phyloP scores from a whole-genome alignment of 176 grass and related monocot genomes.

The Aechmea fasciata region DNA sequence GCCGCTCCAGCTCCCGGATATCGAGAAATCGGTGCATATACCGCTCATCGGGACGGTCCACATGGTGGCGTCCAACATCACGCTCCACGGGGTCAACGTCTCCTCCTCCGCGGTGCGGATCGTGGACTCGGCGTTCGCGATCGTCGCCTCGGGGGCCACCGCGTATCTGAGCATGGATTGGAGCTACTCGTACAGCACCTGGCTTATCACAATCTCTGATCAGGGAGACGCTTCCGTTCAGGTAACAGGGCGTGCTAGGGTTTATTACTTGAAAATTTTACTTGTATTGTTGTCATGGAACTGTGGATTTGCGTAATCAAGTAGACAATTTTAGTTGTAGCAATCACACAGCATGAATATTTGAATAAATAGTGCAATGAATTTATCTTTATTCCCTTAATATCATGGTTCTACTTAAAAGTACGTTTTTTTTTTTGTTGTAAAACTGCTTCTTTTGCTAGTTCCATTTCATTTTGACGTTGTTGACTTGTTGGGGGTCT shows the following conservation, averaged over 20 bases:
- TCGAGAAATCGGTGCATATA: conserved; percentile 48
- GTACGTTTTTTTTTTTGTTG: too few species aligned
- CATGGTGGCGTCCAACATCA: conserved; percentile 50
- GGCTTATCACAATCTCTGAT: conserved; percentile 39
- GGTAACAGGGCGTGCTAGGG: conserved; percentile 20
- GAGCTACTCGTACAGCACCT: conserved; percentile 63
- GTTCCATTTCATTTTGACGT: too few species aligned
- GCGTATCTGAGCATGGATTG: conserved; percentile 69
- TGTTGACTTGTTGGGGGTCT: neutral
- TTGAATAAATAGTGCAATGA: too few species aligned
- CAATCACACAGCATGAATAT: too few species aligned
- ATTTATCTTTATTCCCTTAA: too few species aligned
- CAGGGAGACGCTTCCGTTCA: conserved; percentile 53
- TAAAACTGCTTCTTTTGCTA: too few species aligned
- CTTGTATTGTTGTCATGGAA: too few species aligned
- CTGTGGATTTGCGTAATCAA: too few species aligned
- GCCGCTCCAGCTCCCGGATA: conserved; percentile 54
- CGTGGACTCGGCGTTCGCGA: conserved; percentile 37
- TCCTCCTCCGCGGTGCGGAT: conserved; percentile 41
- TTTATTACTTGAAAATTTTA: too few species aligned
- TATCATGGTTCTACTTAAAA: too few species aligned
- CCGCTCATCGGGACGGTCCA: conserved; percentile 49
- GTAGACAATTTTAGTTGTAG: too few species aligned
- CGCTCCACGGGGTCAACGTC: conserved; percentile 58
- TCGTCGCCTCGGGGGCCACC: conserved; percentile 56